Evolutionary conservation across 192 early-diverging fungal species (phyloP).

Genomic region (Entomortierella chlamydospora): DNA sequence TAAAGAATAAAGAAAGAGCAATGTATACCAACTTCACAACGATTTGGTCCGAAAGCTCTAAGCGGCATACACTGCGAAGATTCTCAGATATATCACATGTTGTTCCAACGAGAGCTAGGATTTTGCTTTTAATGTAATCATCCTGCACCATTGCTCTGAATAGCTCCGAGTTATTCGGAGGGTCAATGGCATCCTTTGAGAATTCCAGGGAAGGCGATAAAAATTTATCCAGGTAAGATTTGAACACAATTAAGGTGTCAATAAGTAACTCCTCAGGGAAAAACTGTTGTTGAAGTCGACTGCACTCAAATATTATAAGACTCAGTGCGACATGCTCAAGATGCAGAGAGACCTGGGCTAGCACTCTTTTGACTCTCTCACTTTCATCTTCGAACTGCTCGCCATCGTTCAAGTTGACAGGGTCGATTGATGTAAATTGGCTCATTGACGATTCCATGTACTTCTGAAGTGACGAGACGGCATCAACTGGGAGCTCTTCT

Average conservation of each 20-base stretch:
- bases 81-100: slow-evolving; percentile 21
- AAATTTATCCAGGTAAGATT: slow-evolving; percentile 25
- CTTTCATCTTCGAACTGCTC: no score
- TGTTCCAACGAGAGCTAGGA: slow-evolving; percentile 15
- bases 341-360: slow-evolving; percentile 5
- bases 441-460: slow-evolving; percentile 5
- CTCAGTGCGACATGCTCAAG: slow-evolving; percentile 27
- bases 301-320: slow-evolving; percentile 13
- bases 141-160: slow-evolving; percentile 5
- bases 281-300: slow-evolving; percentile 20
- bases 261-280: slow-evolving; percentile 41
- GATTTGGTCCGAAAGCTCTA: slow-evolving; percentile 58
- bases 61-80: not conserved
- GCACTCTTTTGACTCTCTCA: not conserved
- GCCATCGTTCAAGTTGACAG: no score
- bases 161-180: not conserved
- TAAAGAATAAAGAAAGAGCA: slow-evolving; percentile 63
- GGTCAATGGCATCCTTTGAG: slow-evolving; percentile 13
- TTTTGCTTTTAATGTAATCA: not conserved
- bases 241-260: slow-evolving; percentile 20
- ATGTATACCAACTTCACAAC: slow-evolving; percentile 62
- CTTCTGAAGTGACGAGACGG: not conserved
- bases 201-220: slow-evolving; percentile 30
- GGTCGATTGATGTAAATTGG: not conserved
- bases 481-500: not conserved